Conservation (phyloP, 371 early-diverging fungal genomes). For the Mucor lusitanicus region DNA sequence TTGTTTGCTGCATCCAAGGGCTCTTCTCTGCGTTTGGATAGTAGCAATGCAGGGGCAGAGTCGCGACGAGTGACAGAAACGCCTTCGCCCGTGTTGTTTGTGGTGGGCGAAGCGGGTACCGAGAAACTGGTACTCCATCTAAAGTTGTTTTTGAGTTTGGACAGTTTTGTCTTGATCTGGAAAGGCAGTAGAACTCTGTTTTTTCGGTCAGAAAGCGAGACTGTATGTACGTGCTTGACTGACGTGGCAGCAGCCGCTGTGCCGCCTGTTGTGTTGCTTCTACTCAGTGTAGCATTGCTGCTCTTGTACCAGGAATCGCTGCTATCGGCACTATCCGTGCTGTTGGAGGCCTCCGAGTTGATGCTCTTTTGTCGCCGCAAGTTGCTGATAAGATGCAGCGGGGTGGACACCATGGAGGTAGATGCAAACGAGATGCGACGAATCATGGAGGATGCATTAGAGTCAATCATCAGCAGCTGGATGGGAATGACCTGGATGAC, state of each 20-base stretch:
- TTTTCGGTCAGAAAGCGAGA: background rate
- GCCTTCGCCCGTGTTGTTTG: background rate
- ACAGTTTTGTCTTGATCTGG: constrained; percentile 4
- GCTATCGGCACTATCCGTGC: background rate
- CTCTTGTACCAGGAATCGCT: background rate
- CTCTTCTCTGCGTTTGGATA: background rate
- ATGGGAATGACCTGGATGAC: constrained; percentile 28
- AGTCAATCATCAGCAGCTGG: constrained; percentile 20
- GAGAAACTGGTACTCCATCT: background rate
- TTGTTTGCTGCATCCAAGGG: background rate
- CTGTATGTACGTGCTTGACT: background rate
- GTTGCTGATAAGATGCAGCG: constrained; percentile 1
- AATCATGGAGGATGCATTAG: constrained; percentile 5
- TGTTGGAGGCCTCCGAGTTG: background rate
- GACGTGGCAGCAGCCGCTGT: background rate
- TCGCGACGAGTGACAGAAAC: constrained; percentile 8
- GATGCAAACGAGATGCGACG: constrained; percentile 21
- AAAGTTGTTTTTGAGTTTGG: constrained; percentile 1
- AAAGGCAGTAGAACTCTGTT: background rate
- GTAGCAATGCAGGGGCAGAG: constrained; percentile 16
- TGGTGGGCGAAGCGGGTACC: constrained; percentile 1
- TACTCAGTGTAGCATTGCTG: background rate
- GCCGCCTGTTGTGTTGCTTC: constrained; percentile 1
- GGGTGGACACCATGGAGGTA: constrained; percentile 21
- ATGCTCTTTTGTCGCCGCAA: constrained; percentile 14